Conservation (phyloP, 73 alveolate genomes). For the Blepharisma japonicum region DNA sequence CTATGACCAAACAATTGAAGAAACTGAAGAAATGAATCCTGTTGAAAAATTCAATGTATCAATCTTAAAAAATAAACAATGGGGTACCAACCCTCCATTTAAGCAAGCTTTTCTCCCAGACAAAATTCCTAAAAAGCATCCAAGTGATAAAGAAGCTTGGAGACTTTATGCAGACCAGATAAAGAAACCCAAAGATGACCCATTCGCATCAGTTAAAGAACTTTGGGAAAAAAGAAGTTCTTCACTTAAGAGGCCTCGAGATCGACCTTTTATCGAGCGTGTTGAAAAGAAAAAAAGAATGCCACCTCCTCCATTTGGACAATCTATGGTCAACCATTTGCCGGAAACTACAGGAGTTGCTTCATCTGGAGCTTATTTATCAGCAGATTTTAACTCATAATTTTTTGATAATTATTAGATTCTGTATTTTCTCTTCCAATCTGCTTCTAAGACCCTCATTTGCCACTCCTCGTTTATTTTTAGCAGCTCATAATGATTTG, state of each 20-base stretch:
- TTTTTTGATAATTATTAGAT: too few relatives aligned
- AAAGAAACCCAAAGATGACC: conserved; percentile 25
- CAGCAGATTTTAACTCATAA: too few relatives aligned
- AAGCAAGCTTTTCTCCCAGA: not conserved
- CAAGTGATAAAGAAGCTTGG: not conserved
- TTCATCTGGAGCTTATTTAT: too few relatives aligned
- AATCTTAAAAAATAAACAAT: not conserved
- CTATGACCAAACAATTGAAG: not conserved
- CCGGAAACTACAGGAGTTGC: conserved; percentile 22
- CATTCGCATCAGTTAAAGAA: not conserved
- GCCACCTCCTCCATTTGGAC: conserved; percentile 30
- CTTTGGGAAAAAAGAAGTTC: conserved; percentile 4
- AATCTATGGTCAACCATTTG: conserved; percentile 1
- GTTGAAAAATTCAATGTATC: conserved; percentile 6
- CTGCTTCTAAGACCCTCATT: too few relatives aligned
- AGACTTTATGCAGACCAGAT: conserved; percentile 2
- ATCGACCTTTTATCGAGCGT: conserved; percentile 12
- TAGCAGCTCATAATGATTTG: too few relatives aligned
- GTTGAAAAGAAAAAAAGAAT: conserved; percentile 17
- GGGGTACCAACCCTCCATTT: conserved; percentile 19
- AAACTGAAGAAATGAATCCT: not conserved
- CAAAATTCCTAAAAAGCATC: conserved; percentile 11
- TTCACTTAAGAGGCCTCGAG: conserved; percentile 13
- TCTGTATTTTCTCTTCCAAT: too few relatives aligned
- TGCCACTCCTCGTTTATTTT: too few relatives aligned